A percentile compares a stretch with the other conserved stretches of the same genome.
Conservation (phyloP, 331 rosid species). For the Erythrophleum ivorense region DNA sequence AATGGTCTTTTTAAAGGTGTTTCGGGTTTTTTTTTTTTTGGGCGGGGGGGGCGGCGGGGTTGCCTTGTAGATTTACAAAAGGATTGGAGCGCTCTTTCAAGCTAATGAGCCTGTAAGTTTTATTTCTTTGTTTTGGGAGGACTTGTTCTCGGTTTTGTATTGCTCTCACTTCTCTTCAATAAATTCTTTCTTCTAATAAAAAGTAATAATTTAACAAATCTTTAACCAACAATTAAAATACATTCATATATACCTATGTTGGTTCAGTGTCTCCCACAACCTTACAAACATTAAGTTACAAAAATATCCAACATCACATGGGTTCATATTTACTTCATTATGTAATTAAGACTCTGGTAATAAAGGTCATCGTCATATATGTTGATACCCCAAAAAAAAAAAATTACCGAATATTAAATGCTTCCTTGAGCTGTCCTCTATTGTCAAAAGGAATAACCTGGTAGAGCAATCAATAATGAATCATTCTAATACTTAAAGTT, state of each 20-base stretch:
- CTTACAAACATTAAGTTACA: not conserved
- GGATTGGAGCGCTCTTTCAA: no score
- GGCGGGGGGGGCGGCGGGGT: no score
- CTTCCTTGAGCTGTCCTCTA: slow-evolving; percentile 98
- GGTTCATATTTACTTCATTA: not conserved
- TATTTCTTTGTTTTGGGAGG: no score
- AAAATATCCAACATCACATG: slow-evolving; percentile 24
- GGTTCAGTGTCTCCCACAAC: not conserved
- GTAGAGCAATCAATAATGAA: slow-evolving; percentile 36
- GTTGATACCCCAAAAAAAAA: slow-evolving; percentile 26
- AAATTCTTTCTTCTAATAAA: no score
- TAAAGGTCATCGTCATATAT: not conserved
- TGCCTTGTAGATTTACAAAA: no score
- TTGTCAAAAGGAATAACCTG: slow-evolving; percentile 98
- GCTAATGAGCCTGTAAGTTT: no score
- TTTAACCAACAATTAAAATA: not conserved
- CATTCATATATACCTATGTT: not conserved
- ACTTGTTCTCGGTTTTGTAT: no score
- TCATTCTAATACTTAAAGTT: not conserved
- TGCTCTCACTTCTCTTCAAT: no score
- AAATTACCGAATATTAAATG: slow-evolving; percentile 90
- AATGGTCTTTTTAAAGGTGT: no score
- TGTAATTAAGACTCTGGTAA: not conserved
- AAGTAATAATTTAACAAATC: not conserved
- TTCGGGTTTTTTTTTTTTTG: no score